These are phyloP conservation scores for Kentomonas sorsogonicus DNA, from an alignment of 208 protist genomes.

Conservation along the genomic window DNA sequence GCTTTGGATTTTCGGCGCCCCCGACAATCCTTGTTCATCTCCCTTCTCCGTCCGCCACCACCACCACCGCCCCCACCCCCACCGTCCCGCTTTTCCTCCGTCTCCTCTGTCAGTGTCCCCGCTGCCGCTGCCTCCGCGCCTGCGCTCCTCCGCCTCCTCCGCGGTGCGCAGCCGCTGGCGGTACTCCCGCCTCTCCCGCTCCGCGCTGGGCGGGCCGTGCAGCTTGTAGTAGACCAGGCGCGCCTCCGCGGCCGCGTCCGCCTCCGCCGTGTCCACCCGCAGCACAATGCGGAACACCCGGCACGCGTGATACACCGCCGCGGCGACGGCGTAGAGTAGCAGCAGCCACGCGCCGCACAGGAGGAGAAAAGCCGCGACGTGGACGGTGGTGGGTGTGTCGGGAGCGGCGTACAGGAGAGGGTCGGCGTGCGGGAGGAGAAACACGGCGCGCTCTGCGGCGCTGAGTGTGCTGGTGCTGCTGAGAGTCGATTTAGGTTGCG, in stretches of 20 bases:
- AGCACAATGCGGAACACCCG: constrained; percentile 26
- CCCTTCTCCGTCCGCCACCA: background rate
- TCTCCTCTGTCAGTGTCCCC: background rate
- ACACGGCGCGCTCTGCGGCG: constrained; percentile 27
- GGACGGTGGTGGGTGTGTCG: constrained; percentile 20
- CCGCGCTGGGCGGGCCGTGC: constrained; percentile 19
- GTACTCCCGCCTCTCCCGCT: constrained; percentile 15
- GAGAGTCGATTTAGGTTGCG: too few relatives aligned
- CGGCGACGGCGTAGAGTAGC: constrained; percentile 33
- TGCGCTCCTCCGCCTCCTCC: too few relatives aligned
- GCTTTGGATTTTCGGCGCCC: too few relatives aligned
- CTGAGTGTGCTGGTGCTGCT: too few relatives aligned
- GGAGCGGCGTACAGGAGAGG: constrained; percentile 59
- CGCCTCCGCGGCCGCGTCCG: constrained; percentile 15
- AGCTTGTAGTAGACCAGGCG: constrained; percentile 28
- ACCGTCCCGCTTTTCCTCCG: background rate
- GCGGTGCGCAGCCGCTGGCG: constrained; percentile 2
- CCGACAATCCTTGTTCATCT: too few relatives aligned
- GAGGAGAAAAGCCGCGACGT: constrained; percentile 27
- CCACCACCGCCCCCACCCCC: background rate
- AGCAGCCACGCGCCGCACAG: constrained; percentile 17
- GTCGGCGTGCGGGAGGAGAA: constrained; percentile 30
- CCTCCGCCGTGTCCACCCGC: constrained; percentile 20
- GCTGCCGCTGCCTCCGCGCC: too few relatives aligned
- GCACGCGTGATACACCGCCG: constrained; percentile 20